These are phyloP conservation scores for Aspergillus proliferans DNA, from an alignment of 2,329 filamentous ascomycete species.

Conservation along the genomic window DNA sequence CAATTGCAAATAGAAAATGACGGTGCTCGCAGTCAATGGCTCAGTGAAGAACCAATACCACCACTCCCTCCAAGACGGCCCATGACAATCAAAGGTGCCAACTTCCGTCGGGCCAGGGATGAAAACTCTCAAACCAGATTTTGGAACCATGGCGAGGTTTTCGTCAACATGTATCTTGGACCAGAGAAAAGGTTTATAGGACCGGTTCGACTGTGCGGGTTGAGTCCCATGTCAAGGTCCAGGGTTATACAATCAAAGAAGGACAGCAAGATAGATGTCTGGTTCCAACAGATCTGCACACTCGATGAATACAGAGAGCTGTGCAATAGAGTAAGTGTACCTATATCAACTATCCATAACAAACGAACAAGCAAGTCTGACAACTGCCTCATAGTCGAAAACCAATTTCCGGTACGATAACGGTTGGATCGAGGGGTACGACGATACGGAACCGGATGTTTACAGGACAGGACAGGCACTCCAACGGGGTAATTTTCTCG, in stretches of 20 bases:
- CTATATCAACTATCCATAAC: background rate
- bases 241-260: constrained; percentile 15
- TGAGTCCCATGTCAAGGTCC: constrained; percentile 5
- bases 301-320: constrained; percentile 21
- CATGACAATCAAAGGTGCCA: background rate
- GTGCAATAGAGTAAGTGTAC: constrained; percentile 21
- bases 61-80: constrained; percentile 8
- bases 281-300: constrained; percentile 29
- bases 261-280: constrained; percentile 16
- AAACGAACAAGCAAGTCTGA: background rate
- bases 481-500: constrained; percentile 18
- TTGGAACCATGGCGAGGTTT: constrained; percentile 21
- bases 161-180: constrained; percentile 26
- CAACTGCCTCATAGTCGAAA: background rate
- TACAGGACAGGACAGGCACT: constrained; percentile 23
- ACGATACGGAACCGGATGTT: constrained; percentile 23
- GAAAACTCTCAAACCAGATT: constrained; percentile 6
- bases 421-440: constrained; percentile 30
- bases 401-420: constrained; percentile 16
- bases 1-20: background rate
- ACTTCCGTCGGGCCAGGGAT: background rate
- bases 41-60: background rate
- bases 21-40: background rate
- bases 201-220: constrained; percentile 23
- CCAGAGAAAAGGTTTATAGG: constrained; percentile 23